Conservation (phyloP, 768 basidiomycete species). For the Suillus weaverae region DNA sequence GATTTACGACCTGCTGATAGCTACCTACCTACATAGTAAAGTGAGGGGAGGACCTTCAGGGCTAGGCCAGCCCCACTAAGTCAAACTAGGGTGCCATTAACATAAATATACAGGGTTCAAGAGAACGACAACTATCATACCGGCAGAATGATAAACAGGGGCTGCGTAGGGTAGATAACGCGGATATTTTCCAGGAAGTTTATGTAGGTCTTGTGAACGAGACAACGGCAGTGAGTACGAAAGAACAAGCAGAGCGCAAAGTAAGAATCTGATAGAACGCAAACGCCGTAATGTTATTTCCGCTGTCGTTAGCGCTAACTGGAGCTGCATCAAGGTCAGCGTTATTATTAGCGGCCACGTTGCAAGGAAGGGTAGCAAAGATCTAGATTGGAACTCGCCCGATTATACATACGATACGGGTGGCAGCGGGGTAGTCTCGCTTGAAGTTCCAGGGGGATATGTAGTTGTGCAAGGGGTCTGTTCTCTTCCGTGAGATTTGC, state of each 20-base stretch:
- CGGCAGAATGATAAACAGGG: slow-evolving; percentile 55
- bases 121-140: slow-evolving; percentile 28
- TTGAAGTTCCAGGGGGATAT: slow-evolving; percentile 60
- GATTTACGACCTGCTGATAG: slow-evolving; percentile 47
- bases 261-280: slow-evolving; percentile 42
- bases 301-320: slow-evolving; percentile 53
- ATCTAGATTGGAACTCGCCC: slow-evolving; percentile 34
- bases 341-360: slow-evolving; percentile 2
- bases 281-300: slow-evolving; percentile 47
- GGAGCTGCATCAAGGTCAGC: background rate
- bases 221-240: slow-evolving; percentile 8
- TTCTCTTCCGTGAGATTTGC: background rate
- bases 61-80: slow-evolving; percentile 57
- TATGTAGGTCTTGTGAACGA: slow-evolving; percentile 41
- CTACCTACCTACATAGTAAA: slow-evolving; percentile 49
- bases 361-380: slow-evolving; percentile 1
- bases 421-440: slow-evolving; percentile 45
- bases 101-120: background rate
- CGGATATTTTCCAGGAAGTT: slow-evolving; percentile 47
- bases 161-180: slow-evolving; percentile 42
- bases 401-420: slow-evolving; percentile 58
- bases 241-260: background rate
- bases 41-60: slow-evolving; percentile 44
- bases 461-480: slow-evolving; percentile 50
- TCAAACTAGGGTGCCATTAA: background rate